These are phyloP conservation scores for Yamadazyma sp. DNA, from an alignment of 1,139 yeast species.

Conservation along the genomic window DNA sequence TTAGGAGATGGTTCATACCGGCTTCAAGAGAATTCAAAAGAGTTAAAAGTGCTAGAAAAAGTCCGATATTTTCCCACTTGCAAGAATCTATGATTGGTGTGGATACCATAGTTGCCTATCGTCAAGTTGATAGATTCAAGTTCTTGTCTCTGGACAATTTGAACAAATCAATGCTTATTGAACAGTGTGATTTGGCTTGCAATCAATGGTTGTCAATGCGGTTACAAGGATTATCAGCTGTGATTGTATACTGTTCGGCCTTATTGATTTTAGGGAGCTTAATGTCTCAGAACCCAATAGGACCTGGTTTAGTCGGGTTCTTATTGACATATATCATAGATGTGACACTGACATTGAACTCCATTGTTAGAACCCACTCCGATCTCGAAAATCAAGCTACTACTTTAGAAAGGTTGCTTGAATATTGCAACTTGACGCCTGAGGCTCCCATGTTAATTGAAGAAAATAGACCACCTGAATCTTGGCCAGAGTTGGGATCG, in stretches of 20 bases:
- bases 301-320: slow-evolving; percentile 38
- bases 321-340: slow-evolving; percentile 36
- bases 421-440: slow-evolving; percentile 32
- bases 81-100: slow-evolving; percentile 41
- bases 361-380: slow-evolving; percentile 34
- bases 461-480: slow-evolving; percentile 21
- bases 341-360: slow-evolving; percentile 30
- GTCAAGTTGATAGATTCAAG: slow-evolving; percentile 28
- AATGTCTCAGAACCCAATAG: slow-evolving; percentile 21
- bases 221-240: slow-evolving; percentile 34
- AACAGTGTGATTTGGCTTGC: slow-evolving; percentile 23
- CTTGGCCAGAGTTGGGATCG: slow-evolving; percentile 35
- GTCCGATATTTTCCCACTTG: slow-evolving; percentile 37
- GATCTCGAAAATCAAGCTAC: slow-evolving; percentile 35
- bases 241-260: slow-evolving; percentile 30
- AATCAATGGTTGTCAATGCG: slow-evolving; percentile 43
- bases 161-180: slow-evolving; percentile 22
- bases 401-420: slow-evolving; percentile 36
- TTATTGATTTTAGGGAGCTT: slow-evolving; percentile 26
- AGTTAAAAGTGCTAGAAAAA: slow-evolving; percentile 30
- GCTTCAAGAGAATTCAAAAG: slow-evolving; percentile 40
- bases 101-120: slow-evolving; percentile 36
- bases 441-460: slow-evolving; percentile 33
- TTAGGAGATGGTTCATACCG: slow-evolving; percentile 31
- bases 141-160: slow-evolving; percentile 21